Base-by-base conservation (phyloP, 805 yeast species). In the Lipomyces chichibuensis region DNA sequence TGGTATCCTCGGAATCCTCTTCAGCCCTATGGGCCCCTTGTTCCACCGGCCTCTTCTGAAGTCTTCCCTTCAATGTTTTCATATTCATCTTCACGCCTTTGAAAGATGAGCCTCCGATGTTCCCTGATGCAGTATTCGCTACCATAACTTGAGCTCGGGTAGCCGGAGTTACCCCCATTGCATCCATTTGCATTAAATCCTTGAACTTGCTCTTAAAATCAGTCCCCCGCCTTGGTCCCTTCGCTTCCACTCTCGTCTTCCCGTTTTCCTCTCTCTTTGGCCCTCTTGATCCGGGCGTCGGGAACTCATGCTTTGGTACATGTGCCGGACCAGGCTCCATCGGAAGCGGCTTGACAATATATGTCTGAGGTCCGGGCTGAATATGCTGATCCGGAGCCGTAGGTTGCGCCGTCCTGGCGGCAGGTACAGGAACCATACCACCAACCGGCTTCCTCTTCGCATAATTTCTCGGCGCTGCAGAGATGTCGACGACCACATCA, bases 121-220 rank as follows among this genome's bases (percentile, higher is more conserved):
- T 5, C n/a, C 35, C n/a, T 3, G 20, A 54, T 49, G 13, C 20
- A 25, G 43, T 2, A 53, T 53, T 32, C 23, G 55, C 49, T 39
- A 27, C 57, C 13, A 14, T 32, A 13, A 53, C 49, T n/a, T 58
- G 62, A 9, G 49, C 58, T 46, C 67, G 61, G 32, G 59, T 57
- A 6, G 43, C 61, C 2, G 66, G 69, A 3, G 69, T 59, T 13
- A 66, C 49, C 8, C 66, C 66, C 59, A 63, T 55, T 23, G 69
- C 67, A 57, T 66, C 70, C 65, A 66, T 66, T 53, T 66, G 70
- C 65, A 66, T 63, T 23, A 66, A 60, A 32, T 66, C 70, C 35
- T 25, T 49, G 23, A 66, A 23, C 43, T 60, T 66, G 43, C 29
- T 54, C 35, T 32, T 59, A 33, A 64, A 64, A 3, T 61, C 39